Percentiles rank a stretch among this genome's conserved stretches.
phyloP scores from a whole-genome alignment of 306 rosid species.

The Adenanthera pavonina region DNA sequence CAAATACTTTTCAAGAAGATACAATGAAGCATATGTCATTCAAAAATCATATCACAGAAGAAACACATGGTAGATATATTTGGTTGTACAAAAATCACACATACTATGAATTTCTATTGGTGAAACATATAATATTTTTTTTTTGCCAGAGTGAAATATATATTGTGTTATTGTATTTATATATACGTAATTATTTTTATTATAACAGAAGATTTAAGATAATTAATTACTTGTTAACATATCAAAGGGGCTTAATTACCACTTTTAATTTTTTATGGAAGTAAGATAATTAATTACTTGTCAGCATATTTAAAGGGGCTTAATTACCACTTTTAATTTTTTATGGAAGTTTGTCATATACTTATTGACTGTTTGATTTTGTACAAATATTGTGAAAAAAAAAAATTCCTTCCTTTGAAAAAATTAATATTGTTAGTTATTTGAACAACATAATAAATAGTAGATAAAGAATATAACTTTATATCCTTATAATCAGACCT shows the following conservation, averaged over 20 bases:
- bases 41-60: not conserved
- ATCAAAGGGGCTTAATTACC: not conserved
- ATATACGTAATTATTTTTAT: not conserved
- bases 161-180: too few relatives aligned
- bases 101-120: too few relatives aligned
- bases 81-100: not conserved
- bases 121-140: too few relatives aligned
- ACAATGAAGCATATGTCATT: slow-evolving; percentile 3
- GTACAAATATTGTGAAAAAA: too few relatives aligned
- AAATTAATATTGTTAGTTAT: too few relatives aligned
- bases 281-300: not conserved
- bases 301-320: not conserved
- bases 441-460: too few relatives aligned
- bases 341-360: not conserved
- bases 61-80: not conserved
- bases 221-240: not conserved
- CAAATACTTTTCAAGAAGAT: slow-evolving; percentile 1
- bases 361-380: too few relatives aligned
- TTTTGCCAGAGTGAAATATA: too few relatives aligned
- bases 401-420: too few relatives aligned
- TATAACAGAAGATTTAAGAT: not conserved
- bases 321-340: not conserved
- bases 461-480: too few relatives aligned
- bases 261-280: not conserved
- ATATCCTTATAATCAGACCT: too few relatives aligned